Evolutionary conservation across 176 grass and related monocot species (phyloP).

Genomic region (Guadua angustifolia): DNA sequence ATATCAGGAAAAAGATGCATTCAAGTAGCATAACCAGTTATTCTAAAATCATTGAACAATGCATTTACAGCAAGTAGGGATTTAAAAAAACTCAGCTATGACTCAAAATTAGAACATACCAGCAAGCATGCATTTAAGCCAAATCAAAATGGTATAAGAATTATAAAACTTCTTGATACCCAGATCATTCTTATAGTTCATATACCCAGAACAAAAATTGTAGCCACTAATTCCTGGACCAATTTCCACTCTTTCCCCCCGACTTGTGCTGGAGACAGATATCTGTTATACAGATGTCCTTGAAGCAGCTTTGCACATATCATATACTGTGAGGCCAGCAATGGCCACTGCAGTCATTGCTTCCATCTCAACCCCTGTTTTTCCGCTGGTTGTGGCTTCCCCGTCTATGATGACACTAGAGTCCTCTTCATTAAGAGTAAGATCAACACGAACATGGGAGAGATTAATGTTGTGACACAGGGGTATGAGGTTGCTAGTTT

Average conservation of each 20-base stretch:
- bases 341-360: slow-evolving; percentile 85
- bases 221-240: slow-evolving; percentile 62
- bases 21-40: slow-evolving; percentile 16
- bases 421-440: slow-evolving; percentile 82
- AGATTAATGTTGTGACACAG: slow-evolving; percentile 87
- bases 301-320: slow-evolving; percentile 93
- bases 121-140: slow-evolving; percentile 11
- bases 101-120: background rate
- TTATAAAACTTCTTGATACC: background rate
- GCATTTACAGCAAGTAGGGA: background rate
- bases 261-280: slow-evolving; percentile 72
- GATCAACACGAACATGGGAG: slow-evolving; percentile 81
- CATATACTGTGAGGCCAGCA: slow-evolving; percentile 86
- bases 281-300: slow-evolving; percentile 88
- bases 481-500: slow-evolving; percentile 81
- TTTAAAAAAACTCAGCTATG: background rate
- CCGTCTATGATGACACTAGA: slow-evolving; percentile 84
- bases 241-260: slow-evolving; percentile 84
- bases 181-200: background rate
- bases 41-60: slow-evolving; percentile 7
- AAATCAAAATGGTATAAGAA: slow-evolving; percentile 21
- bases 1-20: slow-evolving; percentile 4
- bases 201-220: background rate
- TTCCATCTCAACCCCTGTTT: slow-evolving; percentile 96
- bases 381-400: slow-evolving; percentile 64